Evolutionary conservation across 2,329 filamentous ascomycete species (phyloP), one percentile per base, ranked within the genome.

Genomic region (Ceratocystis alfenasii): DNA sequence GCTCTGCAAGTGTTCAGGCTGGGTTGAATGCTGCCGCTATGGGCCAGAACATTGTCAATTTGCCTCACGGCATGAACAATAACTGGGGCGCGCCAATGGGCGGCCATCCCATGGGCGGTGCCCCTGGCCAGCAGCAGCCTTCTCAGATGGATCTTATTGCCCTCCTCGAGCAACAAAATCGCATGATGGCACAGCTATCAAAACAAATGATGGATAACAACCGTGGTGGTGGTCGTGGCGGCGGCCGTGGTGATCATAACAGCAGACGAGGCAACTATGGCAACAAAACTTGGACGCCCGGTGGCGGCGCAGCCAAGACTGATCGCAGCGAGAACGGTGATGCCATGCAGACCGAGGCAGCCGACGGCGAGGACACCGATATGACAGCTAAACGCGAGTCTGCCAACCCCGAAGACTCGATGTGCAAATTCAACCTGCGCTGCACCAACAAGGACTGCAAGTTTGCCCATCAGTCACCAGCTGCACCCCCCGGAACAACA

Each of bases 391-490:
- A 76, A 76, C 82, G 76, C 73, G 84, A 79, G 77, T 78, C 75
- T 71, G 81, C 73, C 46, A 84, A 80, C 71, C 78, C 79, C n/a
- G 81, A 85, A 5, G 83, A 89, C 62, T 88, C 80, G 15, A 79
- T 93, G 68, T 99, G 94, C 83, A 90, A 88, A 72, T 99, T 86
- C 79, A 96, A 97, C 77, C 79, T 94, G 65, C 81, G 83, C 69
- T 99, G 94, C 78, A 89, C 88, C 48, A 95, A 95, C 76, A 85
- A 84, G 70, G 89, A 95, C 68, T 99, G 94, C 78, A 88, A 87
- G 70, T 99, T 90, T 74, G 94, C 90, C 20, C 94, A 99, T 73
- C 93, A 96, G 77, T 96, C 92, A 17, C 91, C 94, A 1, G 91
- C 89, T 1, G 92, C 93, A 41, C 88, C 90, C 2, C 87, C 87